Conservation (phyloP, 352 stramenopile genomes). For the Phytopythium kandeliae region DNA sequence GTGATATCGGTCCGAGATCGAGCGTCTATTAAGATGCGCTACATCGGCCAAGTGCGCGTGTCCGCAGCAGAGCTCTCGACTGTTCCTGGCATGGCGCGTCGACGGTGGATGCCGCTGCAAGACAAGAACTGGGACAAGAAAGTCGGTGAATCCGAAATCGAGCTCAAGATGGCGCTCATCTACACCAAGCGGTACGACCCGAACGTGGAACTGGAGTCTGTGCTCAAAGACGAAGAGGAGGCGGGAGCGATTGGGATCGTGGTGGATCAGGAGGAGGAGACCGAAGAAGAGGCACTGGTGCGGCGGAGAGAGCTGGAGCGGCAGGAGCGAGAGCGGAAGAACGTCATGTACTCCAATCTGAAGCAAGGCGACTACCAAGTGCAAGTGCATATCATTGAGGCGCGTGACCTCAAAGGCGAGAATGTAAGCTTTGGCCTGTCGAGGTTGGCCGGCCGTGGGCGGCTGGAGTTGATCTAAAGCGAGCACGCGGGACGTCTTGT, state of each 20-base stretch:
- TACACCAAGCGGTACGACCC: slow-evolving; percentile 66
- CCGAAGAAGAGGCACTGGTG: slow-evolving; percentile 46
- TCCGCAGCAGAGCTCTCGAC: slow-evolving; percentile 46
- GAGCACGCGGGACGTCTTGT: not conserved
- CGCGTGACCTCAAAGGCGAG: slow-evolving; percentile 83
- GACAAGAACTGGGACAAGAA: slow-evolving; percentile 41
- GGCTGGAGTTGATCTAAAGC: not conserved
- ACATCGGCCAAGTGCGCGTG: slow-evolving; percentile 57
- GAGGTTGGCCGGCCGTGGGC: not conserved
- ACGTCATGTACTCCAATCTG: slow-evolving; percentile 39
- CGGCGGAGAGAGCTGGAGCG: slow-evolving; percentile 33
- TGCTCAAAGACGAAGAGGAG: slow-evolving; percentile 7
- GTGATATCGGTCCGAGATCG: slow-evolving; percentile 65
- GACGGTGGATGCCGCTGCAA: slow-evolving; percentile 50
- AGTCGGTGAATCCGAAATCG: slow-evolving; percentile 36
- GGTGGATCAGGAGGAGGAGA: slow-evolving; percentile 73
- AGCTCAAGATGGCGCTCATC: slow-evolving; percentile 64
- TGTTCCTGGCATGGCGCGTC: slow-evolving; percentile 48
- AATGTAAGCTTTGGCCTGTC: slow-evolving; percentile 35
- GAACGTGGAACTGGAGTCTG: slow-evolving; percentile 14
- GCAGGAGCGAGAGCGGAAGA: slow-evolving; percentile 43
- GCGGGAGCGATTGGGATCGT: slow-evolving; percentile 26
- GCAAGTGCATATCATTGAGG: slow-evolving; percentile 85
- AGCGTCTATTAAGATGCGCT: slow-evolving; percentile 68
- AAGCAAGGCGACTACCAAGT: slow-evolving; percentile 80